Evolutionary conservation across 768 basidiomycete species (phyloP), one percentile per base, ranked within the genome.

Genomic region (Phanerodontia chrysosporium): DNA sequence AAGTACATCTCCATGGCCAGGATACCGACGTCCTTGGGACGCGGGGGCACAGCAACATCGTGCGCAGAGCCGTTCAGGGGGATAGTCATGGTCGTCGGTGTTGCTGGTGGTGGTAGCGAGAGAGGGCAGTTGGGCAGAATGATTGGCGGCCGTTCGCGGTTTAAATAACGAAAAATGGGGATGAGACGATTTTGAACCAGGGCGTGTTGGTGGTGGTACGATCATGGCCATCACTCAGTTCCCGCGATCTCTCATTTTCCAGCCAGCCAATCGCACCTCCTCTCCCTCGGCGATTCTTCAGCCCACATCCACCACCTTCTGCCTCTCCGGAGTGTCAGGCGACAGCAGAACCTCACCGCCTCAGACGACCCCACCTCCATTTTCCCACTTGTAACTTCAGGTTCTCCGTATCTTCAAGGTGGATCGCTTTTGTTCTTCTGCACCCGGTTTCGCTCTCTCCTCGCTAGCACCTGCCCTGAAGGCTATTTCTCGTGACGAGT

Each of bases 1-100:
- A 96, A 95, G 81, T 97, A 98, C 73, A 92, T 83, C 70, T 98
- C 95, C 74, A 95, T 85, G 51, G 82, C 94, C 64, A 95, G 89
- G 73, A 98, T 86, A 70, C 95, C 95, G 65, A 97, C 95, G 75
- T 97, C 90, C 78, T 89, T 85, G 60, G 95, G 93, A 66, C 93
- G 90, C 56, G 74, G 57, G 9, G 61, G 63, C 13, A 62, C 63
- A 59, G 65, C 65, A 59, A 69, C 54, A 55, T 69, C 66, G 62
- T 62, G 57, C 60, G 61, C 53, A 49, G 60, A 44, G 55, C 53
- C 55, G 66, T 62, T 66, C 44, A 69, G 51, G 42, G 69, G 62
- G 66, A 70, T 62, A 45, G 69, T 70, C 69, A 70, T 70, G 61
- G 56, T 49, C 22, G 46, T 8, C 22, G 51, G 39, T 42, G 18